Percentiles rank a stretch among this genome's conserved stretches.
Conservation (phyloP, 495 filamentous ascomycete species). For the Aspergillus nanangensis region DNA sequence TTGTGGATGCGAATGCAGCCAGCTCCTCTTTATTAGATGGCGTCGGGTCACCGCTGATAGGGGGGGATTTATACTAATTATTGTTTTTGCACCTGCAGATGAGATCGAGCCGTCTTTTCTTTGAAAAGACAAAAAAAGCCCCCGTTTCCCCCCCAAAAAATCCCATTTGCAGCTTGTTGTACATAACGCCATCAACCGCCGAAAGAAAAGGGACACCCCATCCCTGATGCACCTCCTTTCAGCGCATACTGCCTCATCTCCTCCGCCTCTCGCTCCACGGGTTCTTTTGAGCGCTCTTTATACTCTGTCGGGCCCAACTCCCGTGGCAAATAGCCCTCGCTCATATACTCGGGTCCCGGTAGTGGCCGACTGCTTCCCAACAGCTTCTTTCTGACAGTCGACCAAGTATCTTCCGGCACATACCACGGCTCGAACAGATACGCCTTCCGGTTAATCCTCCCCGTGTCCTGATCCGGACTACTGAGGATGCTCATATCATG, state of each 20-base stretch:
- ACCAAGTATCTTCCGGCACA: constrained; percentile 1
- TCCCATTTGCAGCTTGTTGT: too few species aligned
- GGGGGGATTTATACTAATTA: too few species aligned
- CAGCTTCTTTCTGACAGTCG: background rate
- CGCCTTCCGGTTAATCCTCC: background rate
- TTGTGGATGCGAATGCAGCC: background rate
- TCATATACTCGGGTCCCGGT: constrained; percentile 2
- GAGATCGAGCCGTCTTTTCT: too few species aligned
- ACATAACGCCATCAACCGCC: too few species aligned
- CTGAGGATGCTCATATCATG: background rate
- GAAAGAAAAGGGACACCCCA: constrained; percentile 7
- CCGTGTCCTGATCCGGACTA: background rate
- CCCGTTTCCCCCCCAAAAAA: too few species aligned
- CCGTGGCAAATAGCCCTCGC: constrained; percentile 4
- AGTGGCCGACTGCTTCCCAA: background rate
- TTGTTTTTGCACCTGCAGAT: too few species aligned
- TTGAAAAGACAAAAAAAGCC: too few species aligned
- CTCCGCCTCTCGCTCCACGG: background rate
- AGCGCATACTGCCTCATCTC: constrained; percentile 3
- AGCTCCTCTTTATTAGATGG: too few species aligned
- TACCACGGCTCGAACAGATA: constrained; percentile 7
- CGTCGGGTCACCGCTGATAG: too few species aligned
- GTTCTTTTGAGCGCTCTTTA: background rate
- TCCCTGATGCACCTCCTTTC: background rate
- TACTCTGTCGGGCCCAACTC: constrained; percentile 6